Evolutionary conservation across 2,329 filamentous ascomycete species (phyloP), one percentile per base, ranked within the genome.

Genomic region (Trichoderma sp.): DNA sequence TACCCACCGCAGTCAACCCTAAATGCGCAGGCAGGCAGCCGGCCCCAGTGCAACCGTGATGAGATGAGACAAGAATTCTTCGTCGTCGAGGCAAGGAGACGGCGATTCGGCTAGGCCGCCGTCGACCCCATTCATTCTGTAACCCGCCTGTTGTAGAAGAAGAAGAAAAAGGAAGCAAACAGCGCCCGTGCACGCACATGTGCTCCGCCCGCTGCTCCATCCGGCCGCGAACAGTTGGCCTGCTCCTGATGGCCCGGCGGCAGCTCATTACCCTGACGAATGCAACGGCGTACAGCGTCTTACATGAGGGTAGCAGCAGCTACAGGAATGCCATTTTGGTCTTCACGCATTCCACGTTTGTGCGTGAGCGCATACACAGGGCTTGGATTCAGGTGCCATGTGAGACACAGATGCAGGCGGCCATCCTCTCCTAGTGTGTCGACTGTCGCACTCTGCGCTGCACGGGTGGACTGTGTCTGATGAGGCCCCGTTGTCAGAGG

Each of bases 301-400:
- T 62, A 49, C 66, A 56, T 49, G 33, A 68, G 57, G 57, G n/a
- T 63, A 33, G 16, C 33, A 16, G 57, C 55, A 61, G 14, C 55
- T 56, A 10, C 56, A 55, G 65, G 66, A 68, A 68, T 68, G 57
- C 58, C 59, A n/a, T 49, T 68, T 68, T 59, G 47, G 66, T 47
- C 52, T 29, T 57, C 66, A 62, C 59, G 52, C 66, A 63, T 68
- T 68, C 66, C 66, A 68, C 29, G 21, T 62, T 53, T 6, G 52
- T 59, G 27, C 58, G 59, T 63, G 66, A 43, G 52, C 37, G 24
- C 33, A 68, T 62, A 59, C 47, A 68, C 58, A 47, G 49, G 58
- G 47, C 35, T 49, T 56, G 33, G n/a, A 11, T 56, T 56, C 53
- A 55, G 40, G 31, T 37, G 19, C 7, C 29, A 49, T 56, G 65